A percentile compares a stretch with the other conserved stretches of the same genome.
Conservation (phyloP, 148 eudicot species). For the Drosera capensis region DNA sequence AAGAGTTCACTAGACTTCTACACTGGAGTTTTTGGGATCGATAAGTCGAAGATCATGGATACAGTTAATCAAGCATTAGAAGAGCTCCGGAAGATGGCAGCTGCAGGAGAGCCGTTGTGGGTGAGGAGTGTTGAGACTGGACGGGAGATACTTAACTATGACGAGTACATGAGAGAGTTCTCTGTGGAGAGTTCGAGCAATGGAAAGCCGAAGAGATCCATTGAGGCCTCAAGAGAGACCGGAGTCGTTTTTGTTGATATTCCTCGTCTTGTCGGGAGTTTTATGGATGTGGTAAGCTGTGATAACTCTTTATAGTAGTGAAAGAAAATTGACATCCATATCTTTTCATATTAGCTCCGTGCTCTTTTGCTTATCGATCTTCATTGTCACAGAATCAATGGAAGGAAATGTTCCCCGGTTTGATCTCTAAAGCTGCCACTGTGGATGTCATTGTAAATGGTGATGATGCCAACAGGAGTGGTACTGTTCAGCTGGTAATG, state of each 20-base stretch:
- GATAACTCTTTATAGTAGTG: no score
- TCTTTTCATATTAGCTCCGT: not conserved
- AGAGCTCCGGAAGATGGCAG: slow-evolving; percentile 70
- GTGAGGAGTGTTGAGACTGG: slow-evolving; percentile 68
- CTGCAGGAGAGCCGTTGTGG: slow-evolving; percentile 72
- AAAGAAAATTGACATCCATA: not conserved
- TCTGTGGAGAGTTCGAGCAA: slow-evolving; percentile 16
- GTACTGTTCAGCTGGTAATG: slow-evolving; percentile 57
- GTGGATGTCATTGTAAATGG: slow-evolving; percentile 63
- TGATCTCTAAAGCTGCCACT: slow-evolving; percentile 73
- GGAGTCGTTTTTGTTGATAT: slow-evolving; percentile 69
- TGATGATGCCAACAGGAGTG: slow-evolving; percentile 53
- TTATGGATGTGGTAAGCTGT: slow-evolving; percentile 75
- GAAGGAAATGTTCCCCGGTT: slow-evolving; percentile 82
- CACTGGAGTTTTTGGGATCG: slow-evolving; percentile 53
- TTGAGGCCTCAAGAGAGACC: slow-evolving; percentile 84
- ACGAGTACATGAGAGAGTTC: slow-evolving; percentile 53
- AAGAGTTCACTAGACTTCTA: slow-evolving; percentile 51
- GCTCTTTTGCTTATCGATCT: not conserved
- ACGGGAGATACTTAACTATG: slow-evolving; percentile 76
- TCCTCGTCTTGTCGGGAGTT: slow-evolving; percentile 54
- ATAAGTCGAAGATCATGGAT: slow-evolving; percentile 50
- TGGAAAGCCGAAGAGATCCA: slow-evolving; percentile 33
- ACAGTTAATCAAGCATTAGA: slow-evolving; percentile 37
- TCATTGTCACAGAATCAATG: slow-evolving; percentile 49